These are phyloP conservation scores for Geoglossum glabrum DNA, from an alignment of 495 filamentous ascomycete genomes.

Conservation along the genomic window DNA sequence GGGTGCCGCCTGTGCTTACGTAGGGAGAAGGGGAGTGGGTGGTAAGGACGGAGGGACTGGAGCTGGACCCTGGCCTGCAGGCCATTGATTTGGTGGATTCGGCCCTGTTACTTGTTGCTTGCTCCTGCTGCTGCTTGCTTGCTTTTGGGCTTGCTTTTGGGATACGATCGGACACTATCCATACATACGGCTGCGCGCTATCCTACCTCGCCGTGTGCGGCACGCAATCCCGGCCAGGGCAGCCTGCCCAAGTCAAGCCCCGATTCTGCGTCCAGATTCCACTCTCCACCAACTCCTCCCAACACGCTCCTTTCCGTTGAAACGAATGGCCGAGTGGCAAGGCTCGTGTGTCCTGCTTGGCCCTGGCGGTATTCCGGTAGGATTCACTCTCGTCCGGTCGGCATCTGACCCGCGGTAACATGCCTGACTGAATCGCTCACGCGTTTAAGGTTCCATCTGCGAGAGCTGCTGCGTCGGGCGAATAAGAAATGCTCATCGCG, in stretches of 20 bases:
- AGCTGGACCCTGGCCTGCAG: no score
- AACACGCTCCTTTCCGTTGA: not conserved
- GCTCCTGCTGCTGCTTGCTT: not conserved
- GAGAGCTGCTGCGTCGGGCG: not conserved
- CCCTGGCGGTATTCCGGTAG: not conserved
- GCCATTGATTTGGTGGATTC: not conserved
- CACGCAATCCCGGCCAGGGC: not conserved
- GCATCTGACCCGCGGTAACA: not conserved
- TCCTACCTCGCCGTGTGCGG: not conserved
- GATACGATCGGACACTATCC: not conserved
- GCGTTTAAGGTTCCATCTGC: slow-evolving; percentile 2
- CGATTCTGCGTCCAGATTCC: not conserved
- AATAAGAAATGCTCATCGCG: not conserved
- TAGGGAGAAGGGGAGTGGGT: not conserved
- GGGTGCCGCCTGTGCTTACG: not conserved
- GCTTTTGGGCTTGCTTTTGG: not conserved
- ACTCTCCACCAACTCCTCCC: not conserved
- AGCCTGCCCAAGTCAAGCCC: not conserved
- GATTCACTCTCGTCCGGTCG: not conserved
- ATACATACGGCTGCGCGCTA: not conserved
- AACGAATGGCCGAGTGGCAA: not conserved
- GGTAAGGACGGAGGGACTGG: not conserved
- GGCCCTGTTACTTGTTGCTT: not conserved
- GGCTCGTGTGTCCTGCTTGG: not conserved
- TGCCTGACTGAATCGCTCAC: not conserved